Base-by-base conservation (phyloP, 257 asterid species). In the Rauvolfia tetraphylla region DNA sequence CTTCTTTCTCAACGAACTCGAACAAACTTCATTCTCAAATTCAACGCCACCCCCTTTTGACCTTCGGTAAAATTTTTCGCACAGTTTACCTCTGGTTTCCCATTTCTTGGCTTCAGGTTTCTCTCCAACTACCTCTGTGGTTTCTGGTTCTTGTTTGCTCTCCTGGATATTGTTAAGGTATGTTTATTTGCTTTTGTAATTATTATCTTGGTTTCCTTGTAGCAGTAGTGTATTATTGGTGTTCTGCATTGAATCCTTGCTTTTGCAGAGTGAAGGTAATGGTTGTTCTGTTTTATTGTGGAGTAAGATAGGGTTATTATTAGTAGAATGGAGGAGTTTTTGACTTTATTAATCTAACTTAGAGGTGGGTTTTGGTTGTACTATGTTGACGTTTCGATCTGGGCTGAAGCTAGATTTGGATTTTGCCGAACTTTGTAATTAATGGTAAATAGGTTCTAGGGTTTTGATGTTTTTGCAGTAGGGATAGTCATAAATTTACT, bases 361-460 rank as follows among this genome's bases (percentile, higher is more conserved):
- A 82, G 70, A 65, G 58, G 61, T 82, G 84, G 87, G 83, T 82
- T 80, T 79, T 66, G 68, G 67, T 67, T 67, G 39, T 74, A 77
- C 75, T 38, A 53, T 73, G 6, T 79, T 73, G 17, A 74, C 65
- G 73, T 67, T 85, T 80, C 66, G 71, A 77, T 75, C 76, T 80
- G 76, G 82, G 75, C 77, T 74, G 74, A 61, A 41, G 59, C 71
- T 65, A 27, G 65, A 31, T 70, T 76, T 65, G 76, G 54, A 23
- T 76, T 82, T 83, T 74, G 31, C 49, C 57, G 69, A 56, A 25
- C 18, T 44, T 7, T 23, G 41, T 74, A 27, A 56, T 57, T 20
- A 42, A 59, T 69, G 79, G 11, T 62, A 8, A 41, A 7, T 41
- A 25, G 67, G 70, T 73, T 73, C 33, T 41, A 59, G 76, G 72